phyloP scores from a whole-genome alignment of 306 rosid species.

The Begonia loranthoides region DNA sequence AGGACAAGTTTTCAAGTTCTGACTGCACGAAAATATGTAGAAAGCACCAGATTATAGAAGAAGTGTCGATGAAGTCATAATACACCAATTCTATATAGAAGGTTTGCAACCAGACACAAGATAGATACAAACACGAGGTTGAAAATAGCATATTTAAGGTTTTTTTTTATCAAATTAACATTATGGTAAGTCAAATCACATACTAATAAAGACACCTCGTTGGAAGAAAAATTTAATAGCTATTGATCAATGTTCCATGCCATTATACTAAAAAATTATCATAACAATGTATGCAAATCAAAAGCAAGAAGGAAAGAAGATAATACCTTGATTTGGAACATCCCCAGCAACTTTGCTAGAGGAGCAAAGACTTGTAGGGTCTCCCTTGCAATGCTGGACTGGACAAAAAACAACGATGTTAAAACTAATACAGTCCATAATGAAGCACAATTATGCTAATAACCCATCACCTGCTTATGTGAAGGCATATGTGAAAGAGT shows the following conservation, averaged over 20 bases:
- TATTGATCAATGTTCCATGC: no score
- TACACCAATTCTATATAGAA: no score
- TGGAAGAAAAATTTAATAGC: no score
- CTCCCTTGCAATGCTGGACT: constrained; percentile 91
- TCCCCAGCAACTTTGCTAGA: constrained; percentile 97
- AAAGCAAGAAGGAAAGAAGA: neutral
- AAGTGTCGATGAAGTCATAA: neutral
- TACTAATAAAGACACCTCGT: no score
- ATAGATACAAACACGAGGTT: no score
- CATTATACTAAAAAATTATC: no score
- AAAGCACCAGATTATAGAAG: constrained; percentile 8
- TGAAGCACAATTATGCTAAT: constrained; percentile 12
- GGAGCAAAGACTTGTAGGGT: constrained; percentile 99
- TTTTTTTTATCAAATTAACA: no score
- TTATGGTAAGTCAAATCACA: no score
- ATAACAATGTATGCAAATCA: no score
- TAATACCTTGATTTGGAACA: constrained; percentile 93
- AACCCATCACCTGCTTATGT: constrained; percentile 74
- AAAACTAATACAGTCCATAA: constrained; percentile 9
- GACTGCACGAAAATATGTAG: constrained; percentile 39
- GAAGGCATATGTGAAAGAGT: constrained; percentile 97
- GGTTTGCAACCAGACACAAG: no score
- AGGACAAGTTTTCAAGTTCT: constrained; percentile 91
- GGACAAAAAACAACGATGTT: constrained; percentile 21
- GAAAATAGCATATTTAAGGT: no score